phyloP scores from a whole-genome alignment of 1,284 basidiomycete species.

The Mrakiaceae sp. region DNA sequence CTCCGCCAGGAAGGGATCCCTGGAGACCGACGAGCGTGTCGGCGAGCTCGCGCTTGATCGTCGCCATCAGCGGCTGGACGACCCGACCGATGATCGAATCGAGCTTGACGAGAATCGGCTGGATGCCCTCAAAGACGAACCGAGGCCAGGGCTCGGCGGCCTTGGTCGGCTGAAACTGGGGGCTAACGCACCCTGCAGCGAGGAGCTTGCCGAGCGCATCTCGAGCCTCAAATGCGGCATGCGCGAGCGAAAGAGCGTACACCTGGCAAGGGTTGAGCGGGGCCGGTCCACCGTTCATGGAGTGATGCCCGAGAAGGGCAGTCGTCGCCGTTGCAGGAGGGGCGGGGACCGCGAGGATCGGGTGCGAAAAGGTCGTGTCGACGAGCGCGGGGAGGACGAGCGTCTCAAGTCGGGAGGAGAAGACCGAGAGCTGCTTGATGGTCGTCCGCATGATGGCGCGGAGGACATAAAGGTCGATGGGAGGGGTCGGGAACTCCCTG shows the following conservation, averaged over 20 bases:
- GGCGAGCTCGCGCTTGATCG: slow-evolving; percentile 32
- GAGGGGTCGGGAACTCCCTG: slow-evolving; percentile 14
- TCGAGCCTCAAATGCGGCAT: slow-evolving; percentile 36
- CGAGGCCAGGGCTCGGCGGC: slow-evolving; percentile 33
- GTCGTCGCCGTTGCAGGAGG: background rate
- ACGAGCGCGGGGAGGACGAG: slow-evolving; percentile 34
- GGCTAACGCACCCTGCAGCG: background rate
- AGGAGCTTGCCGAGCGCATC: slow-evolving; percentile 26
- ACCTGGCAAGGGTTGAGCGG: slow-evolving; percentile 32
- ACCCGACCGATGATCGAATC: slow-evolving; percentile 37
- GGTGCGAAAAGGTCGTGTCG: slow-evolving; percentile 28
- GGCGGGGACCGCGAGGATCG: slow-evolving; percentile 27
- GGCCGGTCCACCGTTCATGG: too few relatives aligned
- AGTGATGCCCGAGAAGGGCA: too few relatives aligned
- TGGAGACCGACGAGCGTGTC: slow-evolving; percentile 25
- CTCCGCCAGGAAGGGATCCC: slow-evolving; percentile 20
- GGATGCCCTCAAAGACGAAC: slow-evolving; percentile 45
- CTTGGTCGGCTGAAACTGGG: slow-evolving; percentile 25
- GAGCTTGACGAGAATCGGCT: slow-evolving; percentile 46
- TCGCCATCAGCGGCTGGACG: slow-evolving; percentile 31
- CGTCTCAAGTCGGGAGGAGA: slow-evolving; percentile 32
- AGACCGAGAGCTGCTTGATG: slow-evolving; percentile 18
- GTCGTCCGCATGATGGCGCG: slow-evolving; percentile 13
- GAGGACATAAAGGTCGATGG: slow-evolving; percentile 14
- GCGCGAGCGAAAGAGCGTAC: slow-evolving; percentile 33